A percentile compares a stretch with the other conserved stretches of the same genome.
These are phyloP conservation scores for Achaetomium macrosporum DNA, from an alignment of 2,329 filamentous ascomycete genomes.

Conservation along the genomic window DNA sequence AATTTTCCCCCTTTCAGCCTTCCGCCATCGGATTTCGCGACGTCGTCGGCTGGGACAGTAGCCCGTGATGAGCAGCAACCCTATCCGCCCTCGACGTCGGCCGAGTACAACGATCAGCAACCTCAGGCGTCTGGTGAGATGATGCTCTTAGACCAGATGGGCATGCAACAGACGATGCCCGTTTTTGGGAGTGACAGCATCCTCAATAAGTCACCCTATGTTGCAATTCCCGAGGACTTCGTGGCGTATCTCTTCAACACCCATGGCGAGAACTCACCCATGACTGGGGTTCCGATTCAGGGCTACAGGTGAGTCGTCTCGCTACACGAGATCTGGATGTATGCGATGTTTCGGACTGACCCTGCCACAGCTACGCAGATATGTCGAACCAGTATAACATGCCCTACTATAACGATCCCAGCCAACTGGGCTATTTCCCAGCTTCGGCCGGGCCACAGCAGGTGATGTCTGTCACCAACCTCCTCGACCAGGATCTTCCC, in stretches of 20 bases:
- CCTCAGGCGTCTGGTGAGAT: conserved; percentile 45
- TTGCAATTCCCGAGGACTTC: conserved; percentile 79
- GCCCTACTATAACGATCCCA: conserved; percentile 45
- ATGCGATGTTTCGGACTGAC: conserved; percentile 22
- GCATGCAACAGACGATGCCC: conserved; percentile 64
- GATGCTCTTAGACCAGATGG: conserved; percentile 58
- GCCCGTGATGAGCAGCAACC: conserved; percentile 30
- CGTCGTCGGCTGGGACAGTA: conserved; percentile 34
- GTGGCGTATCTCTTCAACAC: conserved; percentile 79
- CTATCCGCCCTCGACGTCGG: conserved; percentile 35
- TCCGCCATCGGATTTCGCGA: conserved; percentile 52
- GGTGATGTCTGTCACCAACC: conserved; percentile 83
- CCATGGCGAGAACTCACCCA: conserved; percentile 47
- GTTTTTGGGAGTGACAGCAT: conserved; percentile 81
- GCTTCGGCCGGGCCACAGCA: conserved; percentile 58
- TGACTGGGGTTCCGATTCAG: conserved; percentile 46
- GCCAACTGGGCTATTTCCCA: conserved; percentile 51
- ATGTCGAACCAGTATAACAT: conserved; percentile 44
- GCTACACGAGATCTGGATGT: too few species aligned
- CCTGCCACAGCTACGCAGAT: conserved; percentile 44
- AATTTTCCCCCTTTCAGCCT: conserved; percentile 59
- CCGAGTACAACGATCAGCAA: conserved; percentile 44
- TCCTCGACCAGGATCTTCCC: conserved; percentile 72
- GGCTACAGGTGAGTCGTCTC: conserved; percentile 43
- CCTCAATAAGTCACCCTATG: conserved; percentile 75